Conservation (phyloP, 164 flowering plant species). For the Macadamia integrifolia region DNA sequence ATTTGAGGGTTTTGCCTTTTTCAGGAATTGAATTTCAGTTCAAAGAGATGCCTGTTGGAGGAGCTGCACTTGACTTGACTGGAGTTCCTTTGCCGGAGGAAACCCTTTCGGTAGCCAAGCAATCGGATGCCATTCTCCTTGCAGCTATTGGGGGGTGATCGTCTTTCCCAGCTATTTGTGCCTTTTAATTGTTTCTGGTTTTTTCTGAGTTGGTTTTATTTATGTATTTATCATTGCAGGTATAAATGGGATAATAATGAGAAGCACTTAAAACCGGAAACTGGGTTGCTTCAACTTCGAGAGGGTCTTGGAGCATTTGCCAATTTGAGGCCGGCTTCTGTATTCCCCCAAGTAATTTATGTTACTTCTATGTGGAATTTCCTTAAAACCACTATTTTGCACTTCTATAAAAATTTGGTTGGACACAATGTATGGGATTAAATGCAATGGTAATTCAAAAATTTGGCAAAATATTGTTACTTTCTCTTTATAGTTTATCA, state of each 20-base stretch:
- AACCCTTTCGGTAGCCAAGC: conserved; percentile 69
- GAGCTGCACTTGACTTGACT: conserved; percentile 74
- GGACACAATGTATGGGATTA: no score
- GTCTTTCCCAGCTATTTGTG: background rate
- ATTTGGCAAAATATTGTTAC: no score
- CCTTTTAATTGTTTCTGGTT: background rate
- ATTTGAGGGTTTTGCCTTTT: background rate
- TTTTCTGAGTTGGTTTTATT: background rate
- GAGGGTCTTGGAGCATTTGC: conserved; percentile 92
- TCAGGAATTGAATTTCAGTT: conserved; percentile 69
- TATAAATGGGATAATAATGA: conserved; percentile 94
- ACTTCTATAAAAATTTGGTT: no score
- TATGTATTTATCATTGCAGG: conserved; percentile 26
- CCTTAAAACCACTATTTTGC: no score
- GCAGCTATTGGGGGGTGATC: conserved; percentile 97
- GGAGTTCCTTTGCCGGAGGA: conserved; percentile 96
- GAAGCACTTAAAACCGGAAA: conserved; percentile 93
- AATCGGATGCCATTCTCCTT: conserved; percentile 88
- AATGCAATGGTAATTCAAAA: no score
- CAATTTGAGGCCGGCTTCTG: conserved; percentile 91
- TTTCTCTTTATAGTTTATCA: no score
- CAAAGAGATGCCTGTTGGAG: conserved; percentile 86
- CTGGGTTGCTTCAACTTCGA: conserved; percentile 90
- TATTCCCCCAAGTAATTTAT: conserved; percentile 74
- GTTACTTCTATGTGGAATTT: no score